Conservation (phyloP, 495 filamentous ascomycete species). For the Podospora pseudopauciseta region DNA sequence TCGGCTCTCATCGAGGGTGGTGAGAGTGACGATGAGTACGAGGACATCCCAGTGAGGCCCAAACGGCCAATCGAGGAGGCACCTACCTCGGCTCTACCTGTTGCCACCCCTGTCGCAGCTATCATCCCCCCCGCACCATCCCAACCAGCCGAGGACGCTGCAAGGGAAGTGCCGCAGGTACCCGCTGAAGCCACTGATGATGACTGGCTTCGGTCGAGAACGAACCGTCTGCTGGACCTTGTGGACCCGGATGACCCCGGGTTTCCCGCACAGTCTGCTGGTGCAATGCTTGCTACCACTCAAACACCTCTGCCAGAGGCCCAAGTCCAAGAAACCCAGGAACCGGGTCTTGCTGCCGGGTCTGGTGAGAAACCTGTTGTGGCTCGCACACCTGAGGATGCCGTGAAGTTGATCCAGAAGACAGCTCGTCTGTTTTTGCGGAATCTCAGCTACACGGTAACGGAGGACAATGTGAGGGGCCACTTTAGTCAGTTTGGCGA, state of each 20-base stretch:
- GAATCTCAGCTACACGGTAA: constrained; percentile 79
- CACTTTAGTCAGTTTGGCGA: constrained; percentile 67
- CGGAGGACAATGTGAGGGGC: constrained; percentile 69
- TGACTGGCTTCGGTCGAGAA: constrained; percentile 91
- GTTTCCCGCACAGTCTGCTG: constrained; percentile 24
- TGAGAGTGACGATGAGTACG: constrained; percentile 65
- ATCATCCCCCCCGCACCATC: constrained; percentile 7
- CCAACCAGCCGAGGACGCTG: constrained; percentile 13
- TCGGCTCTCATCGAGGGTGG: constrained; percentile 45
- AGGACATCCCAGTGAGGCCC: constrained; percentile 46
- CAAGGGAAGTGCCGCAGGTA: constrained; percentile 18
- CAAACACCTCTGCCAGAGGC: constrained; percentile 24
- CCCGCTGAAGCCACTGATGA: constrained; percentile 58
- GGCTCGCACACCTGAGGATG: constrained; percentile 27
- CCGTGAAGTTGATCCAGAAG: constrained; percentile 47
- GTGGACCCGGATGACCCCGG: constrained; percentile 56
- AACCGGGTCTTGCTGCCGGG: constrained; percentile 24
- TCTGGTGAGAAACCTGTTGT: constrained; percentile 24
- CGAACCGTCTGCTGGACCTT: constrained; percentile 83
- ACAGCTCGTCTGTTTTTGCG: constrained; percentile 78
- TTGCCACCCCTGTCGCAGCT: constrained; percentile 9
- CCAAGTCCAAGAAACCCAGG: constrained; percentile 20
- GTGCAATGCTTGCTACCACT: constrained; percentile 7
- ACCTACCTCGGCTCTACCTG: constrained; percentile 13
- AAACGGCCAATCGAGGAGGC: constrained; percentile 39